A percentile compares a stretch with the other conserved stretches of the same genome.
Evolutionary conservation across 257 asterid species (phyloP).

Genomic region (Solanum appendiculatum): DNA sequence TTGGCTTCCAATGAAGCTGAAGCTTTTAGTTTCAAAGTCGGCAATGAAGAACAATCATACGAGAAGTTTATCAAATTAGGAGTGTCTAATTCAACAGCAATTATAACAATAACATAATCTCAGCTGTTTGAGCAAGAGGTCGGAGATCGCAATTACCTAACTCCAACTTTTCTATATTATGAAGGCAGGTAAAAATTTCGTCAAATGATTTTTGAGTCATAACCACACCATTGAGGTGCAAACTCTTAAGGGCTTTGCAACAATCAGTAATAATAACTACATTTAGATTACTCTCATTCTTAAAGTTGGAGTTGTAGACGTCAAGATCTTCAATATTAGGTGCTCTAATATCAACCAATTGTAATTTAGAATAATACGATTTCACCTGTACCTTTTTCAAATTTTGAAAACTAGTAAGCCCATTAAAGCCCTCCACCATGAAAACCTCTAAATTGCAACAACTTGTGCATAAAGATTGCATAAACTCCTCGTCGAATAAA

Average conservation of each 20-base stretch:
- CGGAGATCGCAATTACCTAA: background rate
- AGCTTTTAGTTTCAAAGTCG: background rate
- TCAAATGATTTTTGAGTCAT: background rate
- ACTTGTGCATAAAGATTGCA: background rate
- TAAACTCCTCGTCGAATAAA: background rate
- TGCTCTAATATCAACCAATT: background rate
- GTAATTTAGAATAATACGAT: background rate
- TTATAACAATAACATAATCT: background rate
- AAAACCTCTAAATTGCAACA: background rate
- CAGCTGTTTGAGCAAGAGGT: background rate
- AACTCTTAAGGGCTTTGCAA: background rate
- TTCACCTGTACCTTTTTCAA: background rate
- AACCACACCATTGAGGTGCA: background rate
- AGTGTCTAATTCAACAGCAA: background rate
- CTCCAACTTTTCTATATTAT: background rate
- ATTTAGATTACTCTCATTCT: background rate
- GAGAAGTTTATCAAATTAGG: background rate
- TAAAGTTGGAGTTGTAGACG: background rate
- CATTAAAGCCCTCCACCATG: background rate
- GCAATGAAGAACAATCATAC: background rate
- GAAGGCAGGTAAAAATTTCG: background rate
- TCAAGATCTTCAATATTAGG: background rate
- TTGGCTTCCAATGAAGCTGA: background rate
- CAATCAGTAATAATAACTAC: background rate
- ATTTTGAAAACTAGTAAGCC: no score